Evolutionary conservation across 495 filamentous ascomycete genomes (phyloP), one percentile per base, ranked within the genome.

Genomic region (Bryoglossum gracile): DNA sequence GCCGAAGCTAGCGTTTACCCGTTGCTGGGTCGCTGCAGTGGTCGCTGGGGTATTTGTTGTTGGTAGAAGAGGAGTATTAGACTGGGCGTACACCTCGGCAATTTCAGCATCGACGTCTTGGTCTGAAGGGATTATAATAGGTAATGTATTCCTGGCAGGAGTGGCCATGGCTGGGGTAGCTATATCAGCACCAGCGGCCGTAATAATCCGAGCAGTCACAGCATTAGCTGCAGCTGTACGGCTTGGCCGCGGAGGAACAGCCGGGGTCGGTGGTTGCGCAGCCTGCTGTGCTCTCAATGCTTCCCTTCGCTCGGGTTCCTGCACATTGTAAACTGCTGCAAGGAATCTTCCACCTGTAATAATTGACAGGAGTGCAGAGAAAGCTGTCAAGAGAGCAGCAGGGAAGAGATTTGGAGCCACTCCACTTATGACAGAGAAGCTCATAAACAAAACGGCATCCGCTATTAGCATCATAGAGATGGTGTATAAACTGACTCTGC

Each of bases 401-500:
- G 77, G 72, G 26, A 84, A 68, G 46, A 95, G 67, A 21, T 83
- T 73, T 9, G 50, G 44, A 30, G 51, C 40, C 1, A 39, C 42
- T 18, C 48, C 39, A 41, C 46, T 55, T 14, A 61, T 72, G 54
- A 89, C 61, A 35, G 82, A 74, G 59, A 87, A 72, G 35, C 84
- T 78, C 0, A 73, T 70, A 32, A 89, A 70, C 30, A 67, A 68
- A 48, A 86, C 80, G 8, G 78, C 65, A 65, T 97, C 92, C 11
- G 84, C 88, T 43, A 95, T 72, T n/a, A 86, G 72, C 80, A 96
- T 88, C 59, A 87, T 80, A 42, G 77, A 77, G 50, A 89, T 78
- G 0, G 87, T 91, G 63, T 84, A 89, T 64, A 94, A 87, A 68
- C 91, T 95, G 62, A 96, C 77, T 13, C 92, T 79, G 54, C 87